Evolutionary conservation across 163 green algal species (phyloP).

Genomic region (Chlorella variabilis): DNA sequence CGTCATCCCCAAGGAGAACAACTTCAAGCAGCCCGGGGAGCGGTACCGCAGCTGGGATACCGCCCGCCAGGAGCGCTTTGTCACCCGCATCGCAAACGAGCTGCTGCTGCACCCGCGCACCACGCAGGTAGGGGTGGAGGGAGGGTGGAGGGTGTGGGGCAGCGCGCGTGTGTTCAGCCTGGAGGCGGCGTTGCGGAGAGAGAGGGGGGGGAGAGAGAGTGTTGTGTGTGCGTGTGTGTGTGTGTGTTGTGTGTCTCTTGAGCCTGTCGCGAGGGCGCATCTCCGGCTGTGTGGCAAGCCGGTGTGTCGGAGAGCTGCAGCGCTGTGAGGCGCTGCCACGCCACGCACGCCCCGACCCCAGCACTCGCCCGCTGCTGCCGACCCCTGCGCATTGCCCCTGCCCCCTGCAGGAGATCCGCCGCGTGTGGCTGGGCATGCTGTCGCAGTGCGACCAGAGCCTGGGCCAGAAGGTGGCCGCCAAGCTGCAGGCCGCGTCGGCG

Average conservation of each 20-base stretch:
- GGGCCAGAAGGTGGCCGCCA: constrained; percentile 77
- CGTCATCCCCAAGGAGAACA: constrained; percentile 96
- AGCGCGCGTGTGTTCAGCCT: neutral
- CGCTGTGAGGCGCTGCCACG: too few species aligned
- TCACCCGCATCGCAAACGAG: constrained; percentile 75
- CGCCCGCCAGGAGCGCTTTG: constrained; percentile 84
- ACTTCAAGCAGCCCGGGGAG: constrained; percentile 82
- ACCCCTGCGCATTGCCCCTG: too few species aligned
- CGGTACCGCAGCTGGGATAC: constrained; percentile 82
- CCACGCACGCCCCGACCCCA: too few species aligned
- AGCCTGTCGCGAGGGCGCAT: too few species aligned
- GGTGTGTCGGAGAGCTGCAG: too few species aligned
- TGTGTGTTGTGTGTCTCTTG: neutral
- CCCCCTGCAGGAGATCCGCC: constrained; percentile 73
- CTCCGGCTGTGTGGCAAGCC: too few species aligned
- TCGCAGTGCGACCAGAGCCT: constrained; percentile 83
- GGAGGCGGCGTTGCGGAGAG: neutral
- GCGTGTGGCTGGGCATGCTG: constrained; percentile 96
- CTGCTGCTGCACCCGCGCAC: constrained; percentile 80
- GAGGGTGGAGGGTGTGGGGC: constrained; percentile 29
- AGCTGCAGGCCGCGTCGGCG: constrained; percentile 69
- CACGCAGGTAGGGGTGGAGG: constrained; percentile 53
- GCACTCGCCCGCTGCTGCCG: too few species aligned
- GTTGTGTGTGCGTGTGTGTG: too few species aligned
- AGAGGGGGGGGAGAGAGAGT: too few species aligned